phyloP scores from a whole-genome alignment of 768 basidiomycete genomes.

The Termitomyces sp. region DNA sequence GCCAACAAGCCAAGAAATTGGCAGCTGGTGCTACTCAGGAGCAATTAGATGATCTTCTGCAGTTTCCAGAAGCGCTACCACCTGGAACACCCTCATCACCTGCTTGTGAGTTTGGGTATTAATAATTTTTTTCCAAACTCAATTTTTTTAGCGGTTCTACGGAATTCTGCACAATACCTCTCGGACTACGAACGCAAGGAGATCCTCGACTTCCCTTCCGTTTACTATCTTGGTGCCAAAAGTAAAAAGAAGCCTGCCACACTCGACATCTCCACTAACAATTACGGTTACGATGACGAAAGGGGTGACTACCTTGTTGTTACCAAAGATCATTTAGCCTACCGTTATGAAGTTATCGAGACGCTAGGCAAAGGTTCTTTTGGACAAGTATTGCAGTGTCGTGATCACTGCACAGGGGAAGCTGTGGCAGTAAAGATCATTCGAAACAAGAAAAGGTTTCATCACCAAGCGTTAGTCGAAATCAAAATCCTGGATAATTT shows the following conservation, averaged over 20 bases:
- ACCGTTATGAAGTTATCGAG: constrained; percentile 92
- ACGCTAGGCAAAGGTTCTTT: constrained; percentile 98
- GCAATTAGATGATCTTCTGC: constrained; percentile 81
- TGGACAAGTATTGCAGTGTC: constrained; percentile 92
- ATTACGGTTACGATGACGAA: constrained; percentile 96
- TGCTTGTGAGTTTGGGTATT: constrained; percentile 45
- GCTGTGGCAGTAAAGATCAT: constrained; percentile 99
- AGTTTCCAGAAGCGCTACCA: constrained; percentile 86
- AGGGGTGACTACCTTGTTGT: constrained; percentile 95
- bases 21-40: constrained; percentile 79
- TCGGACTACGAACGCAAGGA: constrained; percentile 90
- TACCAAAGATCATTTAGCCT: constrained; percentile 87
- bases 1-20: constrained; percentile 85
- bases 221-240: constrained; percentile 77
- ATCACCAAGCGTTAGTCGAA: constrained; percentile 97
- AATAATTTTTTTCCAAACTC: background rate
- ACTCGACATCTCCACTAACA: constrained; percentile 68
- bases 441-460: constrained; percentile 98
- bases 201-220: constrained; percentile 77
- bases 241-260: constrained; percentile 83
- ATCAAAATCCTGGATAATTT: constrained; percentile 97
- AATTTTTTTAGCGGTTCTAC: constrained; percentile 48
- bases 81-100: constrained; percentile 65
- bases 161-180: constrained; percentile 61
- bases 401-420: constrained; percentile 91